A percentile compares a stretch with the other conserved stretches of the same genome.
Conservation (phyloP, 192 early-diverging fungal genomes). For the Backusella parvicylindrica region DNA sequence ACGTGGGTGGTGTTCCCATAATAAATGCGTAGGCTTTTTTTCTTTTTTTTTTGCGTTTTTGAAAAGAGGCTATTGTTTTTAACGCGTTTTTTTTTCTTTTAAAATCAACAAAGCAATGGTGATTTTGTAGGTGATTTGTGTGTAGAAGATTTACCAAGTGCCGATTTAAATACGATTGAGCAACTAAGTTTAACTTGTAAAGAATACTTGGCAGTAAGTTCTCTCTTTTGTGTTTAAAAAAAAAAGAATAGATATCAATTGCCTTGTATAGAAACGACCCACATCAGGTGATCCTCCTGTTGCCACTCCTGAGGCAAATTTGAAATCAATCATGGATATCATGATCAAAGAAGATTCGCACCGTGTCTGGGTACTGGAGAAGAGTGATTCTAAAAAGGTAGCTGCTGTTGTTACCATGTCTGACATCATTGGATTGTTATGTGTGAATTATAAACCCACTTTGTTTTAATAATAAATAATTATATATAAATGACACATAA, state of each 20-base stretch:
- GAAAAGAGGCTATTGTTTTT: not conserved
- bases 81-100: not conserved
- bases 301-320: constrained; percentile 27
- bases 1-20: constrained; percentile 55
- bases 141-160: constrained; percentile 48
- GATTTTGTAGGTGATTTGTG: constrained; percentile 44
- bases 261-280: not conserved
- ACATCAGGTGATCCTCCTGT: constrained; percentile 15
- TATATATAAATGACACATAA: not conserved
- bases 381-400: constrained; percentile 22
- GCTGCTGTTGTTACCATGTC: constrained; percentile 54
- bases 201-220: constrained; percentile 51
- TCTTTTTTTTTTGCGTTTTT: not conserved
- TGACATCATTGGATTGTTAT: constrained; percentile 45
- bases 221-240: not conserved
- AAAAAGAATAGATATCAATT: not conserved
- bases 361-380: constrained; percentile 55
- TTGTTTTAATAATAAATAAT: not conserved
- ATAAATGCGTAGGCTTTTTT: constrained; percentile 20
- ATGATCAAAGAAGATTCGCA: constrained; percentile 48
- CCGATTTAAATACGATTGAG: constrained; percentile 41
- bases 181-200: constrained; percentile 40
- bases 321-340: constrained; percentile 35
- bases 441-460: not conserved
- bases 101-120: constrained; percentile 10